Base-by-base conservation (phyloP, 306 rosid genomes). In the Ammopiptanthus mongolicus region DNA sequence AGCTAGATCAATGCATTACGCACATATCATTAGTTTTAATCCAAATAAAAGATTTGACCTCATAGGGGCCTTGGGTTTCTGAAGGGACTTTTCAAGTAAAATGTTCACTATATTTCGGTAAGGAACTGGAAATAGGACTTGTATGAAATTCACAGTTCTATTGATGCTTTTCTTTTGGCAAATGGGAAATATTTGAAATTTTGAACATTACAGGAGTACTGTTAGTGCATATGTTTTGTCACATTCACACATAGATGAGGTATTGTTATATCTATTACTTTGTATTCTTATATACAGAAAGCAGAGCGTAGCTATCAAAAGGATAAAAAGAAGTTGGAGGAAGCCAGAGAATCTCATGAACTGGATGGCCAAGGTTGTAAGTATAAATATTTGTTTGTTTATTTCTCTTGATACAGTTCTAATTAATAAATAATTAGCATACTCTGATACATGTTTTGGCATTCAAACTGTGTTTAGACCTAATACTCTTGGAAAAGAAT, bases 261-360 rank as follows among this genome's bases (percentile, higher is more conserved):
- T 79, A 0, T 36, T 46, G 3, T n/a, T 37, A 18, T 56, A 63
- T 63, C 37, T 39, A 59, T 65, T 64, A 55, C 70, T 76, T 59
- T 69, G 15, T 66, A 62, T 73, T 79, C 33, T 36, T 42, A 19
- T 42, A 19, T 85, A 65, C 92, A 95, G 99, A 92, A 91, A 90
- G 97, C 99, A 10, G 86, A 87, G 12, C 91, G 91, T 42, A 95
- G 99, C 87, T 92, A 91, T 78, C 96, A 87, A 77, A 95, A 92
- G 86, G 99, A 95, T 87, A 74, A 82, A 33, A 91, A 83, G 1
- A 92, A 85, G 74, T 81, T 91, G 19, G 82, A 89, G 80, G 90
- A 85, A 55, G 71, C 80, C 8, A 89, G 80, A 69, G 93, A 92
- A 67, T 83, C 93, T 21, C 87, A 84, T 84, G 90, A 84, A 52